Base-by-base conservation (phyloP, 495 filamentous ascomycete genomes). In the Pyronema omphalodes region DNA sequence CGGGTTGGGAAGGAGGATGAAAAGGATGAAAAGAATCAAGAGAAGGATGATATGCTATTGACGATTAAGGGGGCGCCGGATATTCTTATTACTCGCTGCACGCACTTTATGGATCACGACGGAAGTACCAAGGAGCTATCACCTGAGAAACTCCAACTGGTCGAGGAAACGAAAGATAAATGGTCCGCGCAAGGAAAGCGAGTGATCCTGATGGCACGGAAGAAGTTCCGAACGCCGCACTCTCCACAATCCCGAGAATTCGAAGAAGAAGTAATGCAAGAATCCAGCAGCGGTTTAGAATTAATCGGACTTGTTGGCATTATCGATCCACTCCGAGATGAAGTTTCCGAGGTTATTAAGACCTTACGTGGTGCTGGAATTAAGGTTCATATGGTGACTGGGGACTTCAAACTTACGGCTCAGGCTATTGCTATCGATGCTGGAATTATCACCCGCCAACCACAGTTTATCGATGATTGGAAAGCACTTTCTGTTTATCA, bases 381-480 rank as follows among this genome's bases (percentile, higher is more conserved):
- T 40, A 69, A 75, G 15, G 72, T 83, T 34, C 78, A 81, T 57
- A 84, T 83, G 81, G 76, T 79, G n/a, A 86, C 82, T 19, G 82
- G 83, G 35, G 82, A 88, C 61, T 82, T 80, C 57, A 76, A 77
- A 9, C 70, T 82, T 17, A 86, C 83, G 1, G 82, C 81, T 0
- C 71, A 76, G 56, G 78, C 81, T 3, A 84, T 86, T 55, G 81
- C 81, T 5, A 65, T 69, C 3, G 74, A 82, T 17, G 79, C 78
- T 57, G 79, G 79, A 9, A 86, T 85, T 62, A 73, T 80, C 57
- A 78, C 72, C 19, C 70, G 63, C 57, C 68, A 63, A 9, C 53
- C 59, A 8, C 40, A 56, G 43, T 44, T 57, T 12, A 62, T 77
- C 18, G 68, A 73, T 41, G 60, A 66, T 35, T 61, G 72, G 36